Evolutionary conservation across 148 eudicot species (phyloP).

Genomic region (Polygonum aviculare): DNA sequence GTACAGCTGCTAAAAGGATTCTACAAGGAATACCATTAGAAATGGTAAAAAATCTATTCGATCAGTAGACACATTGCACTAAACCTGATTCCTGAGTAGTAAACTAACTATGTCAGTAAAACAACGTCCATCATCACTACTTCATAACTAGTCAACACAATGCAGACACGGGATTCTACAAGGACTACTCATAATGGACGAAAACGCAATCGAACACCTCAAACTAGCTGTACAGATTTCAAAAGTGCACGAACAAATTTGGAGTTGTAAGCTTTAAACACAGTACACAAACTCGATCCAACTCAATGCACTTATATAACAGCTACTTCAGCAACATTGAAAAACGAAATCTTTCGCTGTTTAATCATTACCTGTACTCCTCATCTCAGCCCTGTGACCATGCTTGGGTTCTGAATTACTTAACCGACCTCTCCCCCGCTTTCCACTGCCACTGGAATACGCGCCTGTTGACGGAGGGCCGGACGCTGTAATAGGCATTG

Average conservation of each 20-base stretch:
- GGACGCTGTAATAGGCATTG: constrained; percentile 32
- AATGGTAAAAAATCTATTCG: background rate
- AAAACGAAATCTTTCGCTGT: background rate
- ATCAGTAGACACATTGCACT: background rate
- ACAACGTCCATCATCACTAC: background rate
- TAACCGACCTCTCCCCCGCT: constrained; percentile 22
- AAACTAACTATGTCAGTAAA: background rate
- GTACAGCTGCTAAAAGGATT: background rate
- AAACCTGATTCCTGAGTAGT: background rate
- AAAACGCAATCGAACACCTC: background rate
- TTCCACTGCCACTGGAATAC: constrained; percentile 23
- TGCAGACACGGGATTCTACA: background rate
- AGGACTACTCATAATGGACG: background rate
- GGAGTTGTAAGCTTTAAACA: background rate
- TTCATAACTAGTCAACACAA: background rate
- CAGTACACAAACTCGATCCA: background rate
- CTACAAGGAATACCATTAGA: background rate
- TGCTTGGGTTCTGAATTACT: constrained; percentile 15
- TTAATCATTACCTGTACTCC: constrained; percentile 23
- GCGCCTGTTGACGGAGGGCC: constrained; percentile 30
- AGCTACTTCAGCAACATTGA: background rate
- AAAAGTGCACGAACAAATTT: background rate
- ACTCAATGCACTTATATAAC: background rate
- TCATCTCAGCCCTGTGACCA: constrained; percentile 15
- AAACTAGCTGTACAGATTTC: background rate